These are phyloP conservation scores for Setaria viridis DNA, from an alignment of 202 grass and related monocot species.

Conservation along the genomic window DNA sequence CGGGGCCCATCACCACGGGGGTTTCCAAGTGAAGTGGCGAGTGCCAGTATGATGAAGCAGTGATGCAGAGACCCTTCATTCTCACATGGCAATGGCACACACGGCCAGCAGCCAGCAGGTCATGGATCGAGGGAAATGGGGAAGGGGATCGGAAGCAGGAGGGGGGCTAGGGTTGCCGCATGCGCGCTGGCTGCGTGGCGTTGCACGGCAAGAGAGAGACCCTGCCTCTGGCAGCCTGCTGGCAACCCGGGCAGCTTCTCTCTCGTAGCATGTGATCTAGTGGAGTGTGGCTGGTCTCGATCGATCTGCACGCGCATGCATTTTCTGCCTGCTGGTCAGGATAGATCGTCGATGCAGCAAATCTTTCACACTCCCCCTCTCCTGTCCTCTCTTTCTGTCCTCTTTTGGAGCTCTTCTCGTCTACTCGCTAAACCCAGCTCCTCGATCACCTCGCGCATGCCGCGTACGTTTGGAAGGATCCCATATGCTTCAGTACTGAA, in stretches of 20 bases:
- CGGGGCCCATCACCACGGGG: neutral
- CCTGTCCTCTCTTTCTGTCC: constrained; percentile 36
- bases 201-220: neutral
- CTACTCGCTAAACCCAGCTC: neutral
- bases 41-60: neutral
- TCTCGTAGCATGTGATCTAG: neutral
- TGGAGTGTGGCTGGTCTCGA: neutral
- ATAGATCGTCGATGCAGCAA: constrained; percentile 5
- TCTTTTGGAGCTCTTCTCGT: neutral
- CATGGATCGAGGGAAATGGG: no score
- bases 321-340: neutral
- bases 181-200: neutral
- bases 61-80: no score
- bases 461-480: neutral
- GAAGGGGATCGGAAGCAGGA: no score
- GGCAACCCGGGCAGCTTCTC: neutral
- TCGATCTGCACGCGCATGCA: constrained; percentile 4
- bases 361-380: constrained; percentile 42
- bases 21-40: constrained; percentile 33
- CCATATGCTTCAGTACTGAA: neutral
- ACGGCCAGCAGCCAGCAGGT: no score
- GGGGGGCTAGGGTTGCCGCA: neutral
- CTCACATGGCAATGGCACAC: no score
- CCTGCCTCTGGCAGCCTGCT: neutral
- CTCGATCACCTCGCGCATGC: constrained; percentile 1